Evolutionary conservation across 2,329 filamentous ascomycete genomes (phyloP).

Genomic region (Fusarium tanahbumbuense): DNA sequence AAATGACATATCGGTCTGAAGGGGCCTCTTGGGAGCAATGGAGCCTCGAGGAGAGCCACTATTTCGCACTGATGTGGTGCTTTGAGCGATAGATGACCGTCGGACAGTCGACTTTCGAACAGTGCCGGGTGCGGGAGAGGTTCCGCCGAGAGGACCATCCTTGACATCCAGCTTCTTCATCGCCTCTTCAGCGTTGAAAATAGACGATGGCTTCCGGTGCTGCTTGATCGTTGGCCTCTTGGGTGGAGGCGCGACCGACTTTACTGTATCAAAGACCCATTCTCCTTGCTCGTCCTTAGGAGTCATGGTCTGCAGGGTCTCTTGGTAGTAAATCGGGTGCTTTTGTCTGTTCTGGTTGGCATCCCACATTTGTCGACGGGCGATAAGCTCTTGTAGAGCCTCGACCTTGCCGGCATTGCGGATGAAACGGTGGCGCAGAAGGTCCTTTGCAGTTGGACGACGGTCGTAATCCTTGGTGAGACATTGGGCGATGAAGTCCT

Average conservation of each 20-base stretch:
- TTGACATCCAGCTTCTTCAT: conserved; percentile 71
- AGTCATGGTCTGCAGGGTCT: conserved; percentile 81
- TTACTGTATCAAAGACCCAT: conserved; percentile 97
- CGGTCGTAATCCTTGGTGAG: conserved; percentile 91
- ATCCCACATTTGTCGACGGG: conserved; percentile 84
- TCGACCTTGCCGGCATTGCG: conserved; percentile 88
- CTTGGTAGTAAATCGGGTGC: conserved; percentile 89
- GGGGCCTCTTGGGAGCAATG: conserved; percentile 74
- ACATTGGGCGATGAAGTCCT: conserved; percentile 91
- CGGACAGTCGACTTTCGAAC: conserved; percentile 70
- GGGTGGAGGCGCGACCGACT: conserved; percentile 68
- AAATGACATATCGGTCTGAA: conserved; percentile 91
- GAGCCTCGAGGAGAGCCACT: conserved; percentile 59
- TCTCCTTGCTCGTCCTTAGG: conserved; percentile 79
- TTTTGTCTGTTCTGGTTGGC: conserved; percentile 75
- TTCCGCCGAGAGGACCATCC: conserved; percentile 68
- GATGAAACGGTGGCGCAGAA: conserved; percentile 90
- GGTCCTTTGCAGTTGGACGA: conserved; percentile 84
- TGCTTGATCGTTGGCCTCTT: conserved; percentile 65
- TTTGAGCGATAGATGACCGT: conserved; percentile 58
- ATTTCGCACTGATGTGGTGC: conserved; percentile 47
- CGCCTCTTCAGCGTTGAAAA: conserved; percentile 69
- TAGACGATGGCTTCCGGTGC: conserved; percentile 66
- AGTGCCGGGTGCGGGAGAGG: conserved; percentile 65
- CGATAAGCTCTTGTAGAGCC: conserved; percentile 85